Base-by-base conservation (phyloP, 1,284 basidiomycete genomes). In the Dichomitus squalens region DNA sequence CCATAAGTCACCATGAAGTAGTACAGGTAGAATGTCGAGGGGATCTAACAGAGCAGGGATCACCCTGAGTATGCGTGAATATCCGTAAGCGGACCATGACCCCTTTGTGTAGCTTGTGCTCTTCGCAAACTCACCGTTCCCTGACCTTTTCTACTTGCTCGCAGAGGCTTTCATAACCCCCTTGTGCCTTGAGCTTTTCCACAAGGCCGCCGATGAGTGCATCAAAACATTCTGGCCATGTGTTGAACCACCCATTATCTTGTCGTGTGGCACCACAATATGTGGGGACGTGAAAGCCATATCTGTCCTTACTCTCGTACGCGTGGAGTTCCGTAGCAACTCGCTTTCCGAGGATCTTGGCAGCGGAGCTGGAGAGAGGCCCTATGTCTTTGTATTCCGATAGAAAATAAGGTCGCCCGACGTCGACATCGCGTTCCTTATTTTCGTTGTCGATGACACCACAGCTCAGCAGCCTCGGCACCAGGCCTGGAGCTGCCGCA, bases 1-100 rank as follows among this genome's bases (percentile, higher is more conserved):
- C 93, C 93, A 96, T 43, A 95, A 79, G 72, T 95, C 93, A 2
- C 93, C 93, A 66, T 96, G 93, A 4, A 93, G 73, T 20, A 95
- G 80, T 1, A 90, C 91, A 2, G 93, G 92, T 49, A 85, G 72
- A 8, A 93, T 80, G 1, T 78, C 75, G 35, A 89, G 71, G 0
- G 82, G 72, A 8, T 81, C 77, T 38, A 96, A 79, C 7, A 95
- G 76, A 57, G 85, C 81, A 0, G 93, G 91, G 61, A 95, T 86
- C 6, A 90, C 88, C 55, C 93, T 95, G n/a, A n/a, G n/a, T n/a
- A n/a, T n/a, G 69, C 4, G 38, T 18, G 46, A 50, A 7, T 27
- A 2, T 3, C 12, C 33, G 16, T 20, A n/a, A 12, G 21, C 49
- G 12, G 50, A 50, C 29, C 1, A 46, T 20, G 27, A 27, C 27